Conservation (phyloP, 495 filamentous ascomycete genomes). For the Penicillium paxilli region DNA sequence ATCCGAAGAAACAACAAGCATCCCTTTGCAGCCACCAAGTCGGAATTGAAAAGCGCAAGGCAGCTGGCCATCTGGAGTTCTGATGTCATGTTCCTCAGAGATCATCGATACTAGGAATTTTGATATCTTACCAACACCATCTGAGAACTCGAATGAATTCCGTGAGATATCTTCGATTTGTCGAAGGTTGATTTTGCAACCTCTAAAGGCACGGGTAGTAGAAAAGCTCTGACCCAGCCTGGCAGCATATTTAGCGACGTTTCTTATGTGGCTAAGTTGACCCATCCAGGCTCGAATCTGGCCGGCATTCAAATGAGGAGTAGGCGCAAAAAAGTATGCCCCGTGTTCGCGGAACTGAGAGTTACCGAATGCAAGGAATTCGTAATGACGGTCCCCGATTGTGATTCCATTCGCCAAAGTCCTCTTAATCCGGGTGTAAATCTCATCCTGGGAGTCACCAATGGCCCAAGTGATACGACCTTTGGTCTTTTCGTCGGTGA, state of each 20-base stretch:
- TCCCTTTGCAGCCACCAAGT: conserved; percentile 87
- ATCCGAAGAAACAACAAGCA: conserved; percentile 71
- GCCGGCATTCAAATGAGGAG: conserved; percentile 58
- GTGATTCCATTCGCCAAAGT: conserved; percentile 75
- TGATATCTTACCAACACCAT: conserved; percentile 94
- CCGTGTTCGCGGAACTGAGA: conserved; percentile 93
- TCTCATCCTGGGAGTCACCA: conserved; percentile 60
- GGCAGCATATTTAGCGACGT: conserved; percentile 83
- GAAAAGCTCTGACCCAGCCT: conserved; percentile 94
- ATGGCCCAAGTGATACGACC: conserved; percentile 59
- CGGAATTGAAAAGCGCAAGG: conserved; percentile 92
- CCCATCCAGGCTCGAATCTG: conserved; percentile 93
- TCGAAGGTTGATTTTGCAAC: conserved; percentile 37
- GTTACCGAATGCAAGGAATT: conserved; percentile 94
- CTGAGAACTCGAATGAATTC: conserved; percentile 73
- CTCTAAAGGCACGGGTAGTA: conserved; percentile 72
- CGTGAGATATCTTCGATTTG: conserved; percentile 63
- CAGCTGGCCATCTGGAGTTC: conserved; percentile 38
- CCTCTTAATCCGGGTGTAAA: conserved; percentile 73
- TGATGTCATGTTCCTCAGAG: conserved; percentile 60
- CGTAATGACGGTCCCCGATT: conserved; percentile 77
- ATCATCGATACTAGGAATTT: conserved; percentile 69
- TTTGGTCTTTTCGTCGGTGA: conserved; percentile 75
- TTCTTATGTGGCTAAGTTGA: conserved; percentile 70
- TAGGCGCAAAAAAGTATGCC: conserved; percentile 82